A percentile compares a stretch with the other conserved stretches of the same genome.
phyloP scores from a whole-genome alignment of 768 basidiomycete species.

The Termitomyces sp. region DNA sequence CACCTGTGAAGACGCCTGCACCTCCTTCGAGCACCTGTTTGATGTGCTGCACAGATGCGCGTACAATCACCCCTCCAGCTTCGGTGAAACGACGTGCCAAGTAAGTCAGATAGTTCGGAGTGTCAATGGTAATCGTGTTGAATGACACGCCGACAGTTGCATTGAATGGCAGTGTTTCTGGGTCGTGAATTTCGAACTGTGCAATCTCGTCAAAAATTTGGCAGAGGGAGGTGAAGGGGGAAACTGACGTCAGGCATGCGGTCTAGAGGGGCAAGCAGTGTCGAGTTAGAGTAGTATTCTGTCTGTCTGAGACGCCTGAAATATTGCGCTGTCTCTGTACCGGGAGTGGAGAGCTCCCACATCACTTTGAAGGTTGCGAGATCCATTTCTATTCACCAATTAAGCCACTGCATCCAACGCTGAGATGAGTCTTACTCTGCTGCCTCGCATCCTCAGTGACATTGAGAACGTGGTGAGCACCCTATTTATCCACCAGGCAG shows the following conservation, averaged over 20 bases:
- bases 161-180: slow-evolving; percentile 27
- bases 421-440: slow-evolving; percentile 36
- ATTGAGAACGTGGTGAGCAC: slow-evolving; percentile 72
- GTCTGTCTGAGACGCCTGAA: slow-evolving; percentile 62
- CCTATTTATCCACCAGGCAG: slow-evolving; percentile 34
- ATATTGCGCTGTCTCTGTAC: slow-evolving; percentile 46
- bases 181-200: slow-evolving; percentile 32
- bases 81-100: slow-evolving; percentile 59
- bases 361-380: slow-evolving; percentile 68
- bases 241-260: slow-evolving; percentile 48
- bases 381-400: slow-evolving; percentile 46
- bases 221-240: background rate
- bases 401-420: background rate
- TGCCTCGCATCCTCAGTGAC: slow-evolving; percentile 45
- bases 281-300: slow-evolving; percentile 45
- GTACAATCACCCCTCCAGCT: slow-evolving; percentile 56
- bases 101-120: slow-evolving; percentile 65
- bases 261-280: slow-evolving; percentile 34
- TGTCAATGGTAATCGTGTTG: slow-evolving; percentile 65
- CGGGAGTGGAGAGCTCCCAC: slow-evolving; percentile 66
- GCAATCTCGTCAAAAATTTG: background rate
- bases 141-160: slow-evolving; percentile 45
- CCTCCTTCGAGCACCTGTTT: slow-evolving; percentile 65
- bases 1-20: slow-evolving; percentile 25
- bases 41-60: slow-evolving; percentile 61